Evolutionary conservation across 176 grass and related monocot genomes (phyloP).

Genomic region (Ensete ventricosum): DNA sequence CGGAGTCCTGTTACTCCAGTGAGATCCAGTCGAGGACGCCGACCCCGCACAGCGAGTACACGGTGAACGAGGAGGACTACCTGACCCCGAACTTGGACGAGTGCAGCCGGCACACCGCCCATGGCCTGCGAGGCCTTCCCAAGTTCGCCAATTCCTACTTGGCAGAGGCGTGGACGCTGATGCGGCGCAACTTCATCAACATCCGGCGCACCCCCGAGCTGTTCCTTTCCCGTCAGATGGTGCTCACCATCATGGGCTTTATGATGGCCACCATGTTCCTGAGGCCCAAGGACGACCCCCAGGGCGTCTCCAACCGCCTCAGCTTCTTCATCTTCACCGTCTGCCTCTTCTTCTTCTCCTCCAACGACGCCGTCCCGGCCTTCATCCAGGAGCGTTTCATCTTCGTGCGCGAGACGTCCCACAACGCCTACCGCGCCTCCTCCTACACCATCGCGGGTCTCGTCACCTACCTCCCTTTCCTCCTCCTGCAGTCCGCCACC

Average conservation of each 20-base stretch:
- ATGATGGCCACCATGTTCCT: conserved; percentile 45
- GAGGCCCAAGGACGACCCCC: conserved; percentile 41
- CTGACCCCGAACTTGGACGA: conserved; percentile 20
- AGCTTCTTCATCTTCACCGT: conserved; percentile 74
- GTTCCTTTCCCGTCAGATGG: conserved; percentile 51
- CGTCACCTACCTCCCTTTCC: conserved; percentile 50
- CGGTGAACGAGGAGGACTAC: conserved; percentile 56
- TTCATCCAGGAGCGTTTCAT: conserved; percentile 92
- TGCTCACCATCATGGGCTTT: conserved; percentile 57
- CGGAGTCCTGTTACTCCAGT: conserved; percentile 18
- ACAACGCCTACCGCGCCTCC: conserved; percentile 75
- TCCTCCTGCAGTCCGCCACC: conserved; percentile 54
- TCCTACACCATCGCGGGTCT: conserved; percentile 69
- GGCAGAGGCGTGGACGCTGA: conserved; percentile 48
- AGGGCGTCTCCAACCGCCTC: conserved; percentile 39
- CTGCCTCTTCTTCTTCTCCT: conserved; percentile 78
- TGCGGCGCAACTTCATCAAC: conserved; percentile 47
- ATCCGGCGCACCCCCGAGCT: conserved; percentile 55
- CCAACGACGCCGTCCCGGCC: conserved; percentile 59
- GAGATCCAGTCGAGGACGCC: conserved; percentile 53
- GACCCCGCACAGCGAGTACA: conserved; percentile 58
- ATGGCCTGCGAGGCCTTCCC: conserved; percentile 22
- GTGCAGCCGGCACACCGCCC: background rate
- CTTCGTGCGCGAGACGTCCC: conserved; percentile 67
- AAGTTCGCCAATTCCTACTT: conserved; percentile 65